Conservation (phyloP, 2,329 filamentous ascomycete genomes). For the Ophiostoma himal-ulmi region DNA sequence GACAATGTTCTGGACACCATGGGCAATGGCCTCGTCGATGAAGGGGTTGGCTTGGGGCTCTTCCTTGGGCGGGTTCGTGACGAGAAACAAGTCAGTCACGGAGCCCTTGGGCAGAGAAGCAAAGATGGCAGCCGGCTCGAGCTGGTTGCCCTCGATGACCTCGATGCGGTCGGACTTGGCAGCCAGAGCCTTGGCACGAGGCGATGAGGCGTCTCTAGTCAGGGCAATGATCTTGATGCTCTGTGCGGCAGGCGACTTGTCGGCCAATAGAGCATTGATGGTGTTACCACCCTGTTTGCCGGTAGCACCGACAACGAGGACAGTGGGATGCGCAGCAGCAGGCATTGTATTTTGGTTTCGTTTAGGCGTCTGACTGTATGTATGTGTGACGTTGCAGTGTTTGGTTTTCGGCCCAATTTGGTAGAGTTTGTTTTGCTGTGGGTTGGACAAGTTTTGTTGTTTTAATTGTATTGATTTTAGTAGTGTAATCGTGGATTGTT, state of each 20-base stretch:
- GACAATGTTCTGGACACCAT: constrained; percentile 33
- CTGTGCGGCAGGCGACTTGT: neutral
- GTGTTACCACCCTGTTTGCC: constrained; percentile 26
- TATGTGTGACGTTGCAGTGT: neutral
- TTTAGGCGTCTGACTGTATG: neutral
- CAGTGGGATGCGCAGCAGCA: neutral
- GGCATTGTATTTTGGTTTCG: neutral
- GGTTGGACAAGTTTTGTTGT: neutral
- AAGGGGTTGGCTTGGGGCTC: constrained; percentile 35
- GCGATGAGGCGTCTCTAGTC: constrained; percentile 32
- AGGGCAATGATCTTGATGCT: constrained; percentile 28
- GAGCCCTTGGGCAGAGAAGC: constrained; percentile 29
- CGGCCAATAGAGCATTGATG: constrained; percentile 23
- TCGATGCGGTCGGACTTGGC: constrained; percentile 24
- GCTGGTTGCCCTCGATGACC: constrained; percentile 35
- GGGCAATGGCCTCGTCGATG: constrained; percentile 33
- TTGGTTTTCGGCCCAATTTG: neutral
- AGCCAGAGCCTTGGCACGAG: constrained; percentile 22
- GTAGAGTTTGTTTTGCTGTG: neutral
- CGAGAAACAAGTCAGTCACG: constrained; percentile 34
- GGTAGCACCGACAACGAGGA: constrained; percentile 26
- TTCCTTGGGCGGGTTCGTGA: constrained; percentile 33
- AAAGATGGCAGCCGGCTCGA: constrained; percentile 34
- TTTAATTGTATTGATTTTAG: neutral
- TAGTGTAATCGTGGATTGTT: too few relatives aligned